Percentiles rank a stretch among this genome's conserved stretches.
Evolutionary conservation across 2,329 filamentous ascomycete species (phyloP).

Genomic region (Cladosporium sp.): DNA sequence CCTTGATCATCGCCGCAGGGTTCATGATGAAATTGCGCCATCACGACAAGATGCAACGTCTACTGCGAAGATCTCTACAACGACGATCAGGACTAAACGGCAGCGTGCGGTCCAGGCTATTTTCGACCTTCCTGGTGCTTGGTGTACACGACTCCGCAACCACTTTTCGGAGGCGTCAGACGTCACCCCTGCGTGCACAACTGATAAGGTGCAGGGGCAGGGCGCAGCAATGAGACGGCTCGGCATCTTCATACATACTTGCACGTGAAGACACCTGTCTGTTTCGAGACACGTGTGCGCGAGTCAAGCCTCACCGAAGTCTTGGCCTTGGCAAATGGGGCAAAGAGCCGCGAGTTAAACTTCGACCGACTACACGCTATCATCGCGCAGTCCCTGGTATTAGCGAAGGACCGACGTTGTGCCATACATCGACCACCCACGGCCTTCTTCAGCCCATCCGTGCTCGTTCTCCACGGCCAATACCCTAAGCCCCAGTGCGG

Average conservation of each 20-base stretch:
- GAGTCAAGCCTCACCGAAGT: not conserved
- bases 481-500: conserved; percentile 2
- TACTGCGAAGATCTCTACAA: not conserved
- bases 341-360: not conserved
- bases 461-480: not conserved
- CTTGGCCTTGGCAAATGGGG: not conserved
- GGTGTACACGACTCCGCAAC: not conserved
- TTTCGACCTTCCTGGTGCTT: not conserved
- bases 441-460: not conserved
- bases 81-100: not conserved
- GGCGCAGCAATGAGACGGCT: not conserved
- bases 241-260: not conserved
- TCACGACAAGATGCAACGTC: not conserved
- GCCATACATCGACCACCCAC: not conserved
- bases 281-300: not conserved
- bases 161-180: not conserved
- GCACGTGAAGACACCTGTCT: not conserved
- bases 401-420: conserved; percentile 7
- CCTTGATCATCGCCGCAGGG: not conserved
- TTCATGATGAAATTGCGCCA: not conserved
- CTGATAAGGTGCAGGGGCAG: not conserved
- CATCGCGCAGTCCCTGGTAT: not conserved
- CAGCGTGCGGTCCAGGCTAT: not conserved
- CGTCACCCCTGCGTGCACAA: not conserved
- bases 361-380: not conserved